Evolutionary conservation across 306 rosid species (phyloP).

Genomic region (Geum urbanum): DNA sequence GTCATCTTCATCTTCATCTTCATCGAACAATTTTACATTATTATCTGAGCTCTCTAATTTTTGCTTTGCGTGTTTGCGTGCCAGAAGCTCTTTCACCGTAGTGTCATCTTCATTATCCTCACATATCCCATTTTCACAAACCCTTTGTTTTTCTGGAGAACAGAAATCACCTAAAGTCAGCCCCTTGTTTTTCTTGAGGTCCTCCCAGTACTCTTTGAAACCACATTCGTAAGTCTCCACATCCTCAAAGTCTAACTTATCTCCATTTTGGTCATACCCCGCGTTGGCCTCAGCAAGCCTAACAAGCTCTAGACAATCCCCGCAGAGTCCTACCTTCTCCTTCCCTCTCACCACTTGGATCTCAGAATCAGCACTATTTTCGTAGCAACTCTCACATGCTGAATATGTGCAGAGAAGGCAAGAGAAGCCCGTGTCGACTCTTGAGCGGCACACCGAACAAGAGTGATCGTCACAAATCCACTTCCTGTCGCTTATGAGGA

Average conservation of each 20-base stretch:
- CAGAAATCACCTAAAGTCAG: constrained; percentile 28
- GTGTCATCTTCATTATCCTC: neutral
- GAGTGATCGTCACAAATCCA: constrained; percentile 65
- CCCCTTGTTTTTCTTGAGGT: constrained; percentile 48
- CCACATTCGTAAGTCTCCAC: constrained; percentile 54
- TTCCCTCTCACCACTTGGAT: constrained; percentile 30
- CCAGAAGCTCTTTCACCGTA: neutral
- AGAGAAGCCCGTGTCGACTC: constrained; percentile 21
- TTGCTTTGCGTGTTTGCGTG: neutral
- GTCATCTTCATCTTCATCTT: too few relatives aligned
- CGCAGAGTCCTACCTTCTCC: constrained; percentile 39
- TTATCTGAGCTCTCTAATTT: neutral
- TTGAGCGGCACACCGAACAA: constrained; percentile 41
- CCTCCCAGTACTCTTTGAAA: constrained; percentile 78
- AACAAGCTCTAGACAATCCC: constrained; percentile 44
- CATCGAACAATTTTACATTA: too few relatives aligned
- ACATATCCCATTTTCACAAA: neutral
- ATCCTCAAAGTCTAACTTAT: constrained; percentile 40
- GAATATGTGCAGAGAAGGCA: constrained; percentile 60
- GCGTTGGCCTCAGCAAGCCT: constrained; percentile 38
- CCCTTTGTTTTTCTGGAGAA: constrained; percentile 2
- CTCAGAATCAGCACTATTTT: constrained; percentile 4
- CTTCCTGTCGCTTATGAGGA: neutral
- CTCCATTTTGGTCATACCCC: constrained; percentile 42
- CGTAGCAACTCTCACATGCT: constrained; percentile 35